Conservation (phyloP, 1,284 basidiomycete species). For the Sphagnurus paluster region DNA sequence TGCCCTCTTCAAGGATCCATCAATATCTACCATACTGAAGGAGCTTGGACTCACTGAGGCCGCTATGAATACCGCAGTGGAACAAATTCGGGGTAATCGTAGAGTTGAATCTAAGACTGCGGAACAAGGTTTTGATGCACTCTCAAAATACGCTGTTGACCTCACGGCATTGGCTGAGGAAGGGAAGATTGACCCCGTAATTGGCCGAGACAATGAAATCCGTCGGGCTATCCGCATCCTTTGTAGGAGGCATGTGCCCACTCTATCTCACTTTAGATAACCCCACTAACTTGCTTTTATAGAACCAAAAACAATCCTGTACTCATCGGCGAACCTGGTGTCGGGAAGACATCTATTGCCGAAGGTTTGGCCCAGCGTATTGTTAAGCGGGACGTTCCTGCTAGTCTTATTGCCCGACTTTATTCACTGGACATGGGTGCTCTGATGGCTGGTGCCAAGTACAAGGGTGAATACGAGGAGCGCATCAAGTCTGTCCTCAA, state of each 20-base stretch:
- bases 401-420: slow-evolving; percentile 81
- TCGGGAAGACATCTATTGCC: slow-evolving; percentile 91
- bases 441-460: slow-evolving; percentile 94
- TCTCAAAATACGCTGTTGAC: slow-evolving; percentile 84
- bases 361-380: slow-evolving; percentile 97
- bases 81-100: slow-evolving; percentile 79
- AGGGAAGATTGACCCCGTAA: slow-evolving; percentile 92
- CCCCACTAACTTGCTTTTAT: background rate
- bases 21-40: slow-evolving; percentile 68
- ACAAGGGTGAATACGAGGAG: slow-evolving; percentile 98
- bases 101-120: slow-evolving; percentile 81
- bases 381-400: slow-evolving; percentile 93
- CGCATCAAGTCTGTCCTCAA: slow-evolving; percentile 91
- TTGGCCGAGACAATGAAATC: slow-evolving; percentile 90
- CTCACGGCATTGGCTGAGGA: slow-evolving; percentile 86
- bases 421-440: slow-evolving; percentile 93
- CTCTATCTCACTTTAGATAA: background rate
- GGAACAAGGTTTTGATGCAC: slow-evolving; percentile 85
- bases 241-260: slow-evolving; percentile 57
- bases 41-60: slow-evolving; percentile 75
- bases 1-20: slow-evolving; percentile 75
- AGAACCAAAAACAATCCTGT: slow-evolving; percentile 94
- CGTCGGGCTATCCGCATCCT: slow-evolving; percentile 63
- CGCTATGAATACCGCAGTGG: slow-evolving; percentile 76
- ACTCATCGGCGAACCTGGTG: slow-evolving; percentile 91